phyloP scores from a whole-genome alignment of 306 rosid genomes.

The Calophaca sinica region DNA sequence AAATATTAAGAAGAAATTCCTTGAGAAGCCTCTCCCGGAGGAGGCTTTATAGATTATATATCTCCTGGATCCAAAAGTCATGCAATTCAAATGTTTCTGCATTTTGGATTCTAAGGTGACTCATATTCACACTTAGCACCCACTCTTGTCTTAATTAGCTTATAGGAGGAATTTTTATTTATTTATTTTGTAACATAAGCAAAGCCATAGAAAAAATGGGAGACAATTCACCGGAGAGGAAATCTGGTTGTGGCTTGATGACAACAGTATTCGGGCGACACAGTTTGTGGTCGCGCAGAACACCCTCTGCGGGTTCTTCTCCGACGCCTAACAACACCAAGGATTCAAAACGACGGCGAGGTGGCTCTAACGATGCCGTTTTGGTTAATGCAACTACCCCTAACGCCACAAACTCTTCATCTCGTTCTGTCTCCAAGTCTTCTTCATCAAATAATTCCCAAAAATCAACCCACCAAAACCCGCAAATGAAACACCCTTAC shows the following conservation, averaged over 20 bases:
- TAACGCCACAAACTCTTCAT: conserved; percentile 24
- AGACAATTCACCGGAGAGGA: conserved; percentile 63
- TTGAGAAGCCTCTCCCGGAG: conserved; percentile 58
- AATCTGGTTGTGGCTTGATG: conserved; percentile 73
- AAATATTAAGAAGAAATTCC: background rate
- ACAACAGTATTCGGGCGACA: conserved; percentile 68
- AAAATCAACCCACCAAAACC: conserved; percentile 23
- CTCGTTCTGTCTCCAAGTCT: conserved; percentile 30
- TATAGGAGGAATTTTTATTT: too few species aligned
- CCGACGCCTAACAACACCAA: conserved; percentile 8
- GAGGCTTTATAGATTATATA: conserved; percentile 44
- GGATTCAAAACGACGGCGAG: conserved; percentile 59
- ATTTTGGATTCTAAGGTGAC: background rate
- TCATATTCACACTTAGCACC: too few species aligned
- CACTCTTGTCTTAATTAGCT: too few species aligned
- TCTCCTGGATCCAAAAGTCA: conserved; percentile 50
- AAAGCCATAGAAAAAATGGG: conserved; percentile 57
- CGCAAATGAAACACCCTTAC: conserved; percentile 16
- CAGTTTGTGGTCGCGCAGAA: conserved; percentile 48
- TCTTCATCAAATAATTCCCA: conserved; percentile 35
- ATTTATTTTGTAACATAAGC: background rate
- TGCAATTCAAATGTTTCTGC: background rate
- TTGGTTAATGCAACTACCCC: background rate
- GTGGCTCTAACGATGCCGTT: conserved; percentile 42
- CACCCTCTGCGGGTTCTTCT: conserved; percentile 49